Percentiles rank a stretch among this genome's conserved stretches.
Evolutionary conservation across 805 yeast genomes (phyloP).

Genomic region (Saccharomycopsis synnaedendra): DNA sequence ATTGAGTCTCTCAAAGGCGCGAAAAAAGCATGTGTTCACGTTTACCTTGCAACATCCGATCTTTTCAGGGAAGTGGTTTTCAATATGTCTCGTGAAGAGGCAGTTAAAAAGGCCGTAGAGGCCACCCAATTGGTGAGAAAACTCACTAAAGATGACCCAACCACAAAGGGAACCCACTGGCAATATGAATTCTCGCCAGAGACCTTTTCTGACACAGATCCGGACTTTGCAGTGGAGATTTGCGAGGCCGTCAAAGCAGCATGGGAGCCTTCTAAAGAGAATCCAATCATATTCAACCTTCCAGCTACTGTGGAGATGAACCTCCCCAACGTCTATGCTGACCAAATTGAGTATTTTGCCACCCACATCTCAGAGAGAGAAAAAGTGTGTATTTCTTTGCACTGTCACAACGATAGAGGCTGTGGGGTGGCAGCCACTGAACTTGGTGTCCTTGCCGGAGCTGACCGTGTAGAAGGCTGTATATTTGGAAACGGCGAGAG

Average conservation of each 20-base stretch:
- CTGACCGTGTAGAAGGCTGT: conserved; percentile 78
- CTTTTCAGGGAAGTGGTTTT: conserved; percentile 66
- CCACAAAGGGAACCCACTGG: conserved; percentile 54
- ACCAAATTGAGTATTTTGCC: conserved; percentile 67
- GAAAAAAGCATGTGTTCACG: conserved; percentile 59
- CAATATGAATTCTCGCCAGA: conserved; percentile 70
- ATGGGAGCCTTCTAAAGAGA: conserved; percentile 69
- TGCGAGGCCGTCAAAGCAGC: conserved; percentile 72
- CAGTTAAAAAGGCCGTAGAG: conserved; percentile 57
- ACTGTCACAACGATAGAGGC: conserved; percentile 73
- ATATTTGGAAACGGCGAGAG: conserved; percentile 78
- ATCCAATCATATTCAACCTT: conserved; percentile 66
- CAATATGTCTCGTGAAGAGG: conserved; percentile 59
- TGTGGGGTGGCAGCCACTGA: conserved; percentile 80
- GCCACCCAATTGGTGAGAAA: conserved; percentile 57
- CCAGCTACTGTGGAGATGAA: conserved; percentile 79
- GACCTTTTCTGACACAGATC: conserved; percentile 64
- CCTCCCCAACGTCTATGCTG: conserved; percentile 67
- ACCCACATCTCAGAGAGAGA: conserved; percentile 61
- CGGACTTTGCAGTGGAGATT: conserved; percentile 61
- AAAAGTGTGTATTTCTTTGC: conserved; percentile 57
- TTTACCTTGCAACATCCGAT: conserved; percentile 68
- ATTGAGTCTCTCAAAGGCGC: conserved; percentile 68
- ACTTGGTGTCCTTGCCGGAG: conserved; percentile 70
- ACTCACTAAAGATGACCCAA: conserved; percentile 66